These are phyloP conservation scores for Kwoniella shivajii DNA, from an alignment of 1,284 basidiomycete genomes.

Conservation along the genomic window DNA sequence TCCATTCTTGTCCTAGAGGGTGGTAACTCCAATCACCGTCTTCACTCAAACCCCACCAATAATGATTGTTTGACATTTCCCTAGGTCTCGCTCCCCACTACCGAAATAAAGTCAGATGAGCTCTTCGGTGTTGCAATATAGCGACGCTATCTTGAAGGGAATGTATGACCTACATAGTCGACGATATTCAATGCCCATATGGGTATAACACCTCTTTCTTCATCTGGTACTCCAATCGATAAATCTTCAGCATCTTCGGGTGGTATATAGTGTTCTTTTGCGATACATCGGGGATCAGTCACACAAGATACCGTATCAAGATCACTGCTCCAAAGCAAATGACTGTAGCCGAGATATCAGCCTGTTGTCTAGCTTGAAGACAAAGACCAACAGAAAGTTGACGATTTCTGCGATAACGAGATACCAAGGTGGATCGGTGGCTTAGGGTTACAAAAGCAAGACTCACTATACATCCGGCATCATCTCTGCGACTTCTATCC, in stretches of 20 bases:
- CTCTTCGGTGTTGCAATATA: neutral
- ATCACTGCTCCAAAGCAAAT: slow-evolving; percentile 36
- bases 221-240: slow-evolving; percentile 26
- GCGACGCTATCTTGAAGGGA: neutral
- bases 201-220: slow-evolving; percentile 43
- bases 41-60: slow-evolving; percentile 36
- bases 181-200: slow-evolving; percentile 43
- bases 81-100: slow-evolving; percentile 40
- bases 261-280: slow-evolving; percentile 40
- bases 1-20: slow-evolving; percentile 47
- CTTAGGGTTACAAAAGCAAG: neutral
- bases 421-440: neutral
- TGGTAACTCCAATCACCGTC: slow-evolving; percentile 45
- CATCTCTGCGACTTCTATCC: slow-evolving; percentile 38
- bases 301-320: slow-evolving; percentile 37
- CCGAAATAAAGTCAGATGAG: neutral
- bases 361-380: too few relatives aligned
- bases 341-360: too few relatives aligned
- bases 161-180: slow-evolving; percentile 41
- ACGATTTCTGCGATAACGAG: too few relatives aligned
- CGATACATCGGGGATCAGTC: slow-evolving; percentile 47
- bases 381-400: too few relatives aligned
- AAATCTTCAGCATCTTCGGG: slow-evolving; percentile 29
- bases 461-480: slow-evolving; percentile 45
- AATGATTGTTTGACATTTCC: slow-evolving; percentile 28